phyloP scores from a whole-genome alignment of 2,329 filamentous ascomycete species.

The Pyricularia sp. region DNA sequence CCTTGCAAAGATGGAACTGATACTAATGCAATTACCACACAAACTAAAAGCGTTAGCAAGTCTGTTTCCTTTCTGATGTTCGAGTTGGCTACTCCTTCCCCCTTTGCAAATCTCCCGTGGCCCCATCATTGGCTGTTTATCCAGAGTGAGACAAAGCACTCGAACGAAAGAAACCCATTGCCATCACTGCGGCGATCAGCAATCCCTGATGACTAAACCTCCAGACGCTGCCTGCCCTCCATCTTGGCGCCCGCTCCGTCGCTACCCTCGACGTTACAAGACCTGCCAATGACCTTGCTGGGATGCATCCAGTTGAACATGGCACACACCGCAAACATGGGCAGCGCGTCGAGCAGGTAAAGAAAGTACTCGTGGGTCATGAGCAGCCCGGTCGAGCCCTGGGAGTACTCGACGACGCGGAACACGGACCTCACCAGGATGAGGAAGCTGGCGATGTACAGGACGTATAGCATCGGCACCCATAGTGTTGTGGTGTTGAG shows the following conservation, averaged over 20 bases:
- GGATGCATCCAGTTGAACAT: not conserved
- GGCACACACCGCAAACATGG: not conserved
- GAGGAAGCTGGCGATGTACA: conserved; percentile 14
- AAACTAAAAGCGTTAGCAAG: too few species aligned
- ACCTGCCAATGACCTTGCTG: not conserved
- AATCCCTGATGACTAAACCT: not conserved
- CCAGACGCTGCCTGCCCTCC: not conserved
- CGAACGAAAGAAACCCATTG: not conserved
- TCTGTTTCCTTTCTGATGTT: too few species aligned
- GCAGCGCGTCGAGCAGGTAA: conserved; percentile 20
- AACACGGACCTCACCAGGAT: conserved; percentile 28
- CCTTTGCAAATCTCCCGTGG: too few species aligned
- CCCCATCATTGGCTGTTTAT: too few species aligned
- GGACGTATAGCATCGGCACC: conserved; percentile 8
- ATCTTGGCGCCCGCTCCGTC: not conserved
- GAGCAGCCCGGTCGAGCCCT: conserved; percentile 19
- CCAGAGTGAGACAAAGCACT: not conserved
- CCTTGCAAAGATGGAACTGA: too few species aligned
- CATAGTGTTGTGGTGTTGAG: too few species aligned
- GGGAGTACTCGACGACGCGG: conserved; percentile 27
- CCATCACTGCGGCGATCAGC: too few species aligned
- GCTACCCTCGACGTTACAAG: not conserved
- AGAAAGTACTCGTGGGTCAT: conserved; percentile 18
- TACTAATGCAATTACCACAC: too few species aligned
- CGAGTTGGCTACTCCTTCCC: too few species aligned